phyloP scores from a whole-genome alignment of 176 grass and related monocot genomes.

The Musa acuminata region DNA sequence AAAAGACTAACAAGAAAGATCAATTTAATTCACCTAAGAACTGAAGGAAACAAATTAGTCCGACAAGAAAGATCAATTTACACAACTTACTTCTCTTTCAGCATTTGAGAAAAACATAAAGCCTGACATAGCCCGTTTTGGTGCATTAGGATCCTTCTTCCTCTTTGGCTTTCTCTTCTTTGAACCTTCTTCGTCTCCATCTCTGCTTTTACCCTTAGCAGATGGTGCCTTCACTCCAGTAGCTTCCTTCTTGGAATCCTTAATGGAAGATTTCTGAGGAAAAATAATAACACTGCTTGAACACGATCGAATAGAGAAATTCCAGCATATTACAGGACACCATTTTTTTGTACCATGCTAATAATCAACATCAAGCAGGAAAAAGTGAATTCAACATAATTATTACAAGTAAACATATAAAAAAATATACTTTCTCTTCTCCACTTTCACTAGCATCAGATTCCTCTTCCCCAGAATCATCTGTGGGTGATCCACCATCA shows the following conservation, averaged over 20 bases:
- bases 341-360: neutral
- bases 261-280: slow-evolving; percentile 45
- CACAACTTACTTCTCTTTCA: slow-evolving; percentile 65
- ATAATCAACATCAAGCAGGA: neutral
- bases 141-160: slow-evolving; percentile 97
- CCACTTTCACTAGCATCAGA: slow-evolving; percentile 90
- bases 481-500: slow-evolving; percentile 90
- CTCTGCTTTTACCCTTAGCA: slow-evolving; percentile 64
- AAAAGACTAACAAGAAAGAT: neutral
- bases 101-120: slow-evolving; percentile 99
- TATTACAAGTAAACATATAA: slow-evolving; percentile 7
- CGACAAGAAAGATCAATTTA: no score
- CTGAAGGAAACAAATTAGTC: neutral
- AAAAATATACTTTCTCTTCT: slow-evolving; percentile 62
- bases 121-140: slow-evolving; percentile 82
- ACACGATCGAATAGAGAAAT: neutral
- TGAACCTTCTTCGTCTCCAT: slow-evolving; percentile 55
- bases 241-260: slow-evolving; percentile 64
- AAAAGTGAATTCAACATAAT: neutral
- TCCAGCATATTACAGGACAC: neutral
- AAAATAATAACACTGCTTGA: neutral
- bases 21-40: neutral
- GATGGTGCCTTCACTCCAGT: slow-evolving; percentile 41
- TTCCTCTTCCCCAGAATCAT: slow-evolving; percentile 81
- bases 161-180: slow-evolving; percentile 81